These are phyloP conservation scores for Aristolochia fimbriata DNA, from an alignment of 164 flowering plant genomes.

Conservation along the genomic window DNA sequence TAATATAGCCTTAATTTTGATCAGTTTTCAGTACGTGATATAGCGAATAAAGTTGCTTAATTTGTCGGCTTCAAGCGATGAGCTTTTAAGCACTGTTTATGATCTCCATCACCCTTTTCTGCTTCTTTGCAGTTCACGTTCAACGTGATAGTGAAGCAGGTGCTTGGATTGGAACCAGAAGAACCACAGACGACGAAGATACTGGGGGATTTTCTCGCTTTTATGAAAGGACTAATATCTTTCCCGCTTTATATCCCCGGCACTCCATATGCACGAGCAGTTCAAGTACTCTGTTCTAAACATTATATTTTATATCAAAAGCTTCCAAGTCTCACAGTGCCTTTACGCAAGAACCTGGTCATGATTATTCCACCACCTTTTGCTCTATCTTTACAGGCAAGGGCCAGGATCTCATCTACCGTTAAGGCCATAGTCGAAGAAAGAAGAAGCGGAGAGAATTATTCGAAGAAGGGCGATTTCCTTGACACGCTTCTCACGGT, in stretches of 20 bases:
- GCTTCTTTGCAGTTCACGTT: constrained; percentile 45
- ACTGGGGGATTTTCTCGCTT: constrained; percentile 44
- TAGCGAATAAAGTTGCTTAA: constrained; percentile 13
- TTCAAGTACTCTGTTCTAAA: constrained; percentile 35
- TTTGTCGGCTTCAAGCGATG: neutral
- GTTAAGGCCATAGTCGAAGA: constrained; percentile 50
- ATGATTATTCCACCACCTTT: neutral
- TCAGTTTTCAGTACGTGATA: too few species aligned
- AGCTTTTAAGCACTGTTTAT: neutral
- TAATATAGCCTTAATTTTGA: constrained; percentile 32
- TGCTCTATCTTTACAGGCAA: constrained; percentile 46
- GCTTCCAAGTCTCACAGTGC: too few species aligned
- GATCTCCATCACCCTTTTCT: neutral
- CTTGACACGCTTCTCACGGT: constrained; percentile 43
- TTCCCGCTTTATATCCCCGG: constrained; percentile 55
- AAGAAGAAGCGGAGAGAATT: constrained; percentile 23
- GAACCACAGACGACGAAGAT: constrained; percentile 42
- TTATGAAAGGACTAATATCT: constrained; percentile 66
- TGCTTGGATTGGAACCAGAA: constrained; percentile 43
- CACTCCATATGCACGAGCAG: constrained; percentile 49
- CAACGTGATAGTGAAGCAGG: constrained; percentile 48
- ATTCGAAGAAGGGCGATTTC: constrained; percentile 30
- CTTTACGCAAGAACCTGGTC: neutral
- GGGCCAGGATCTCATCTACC: constrained; percentile 50
- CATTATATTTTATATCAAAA: neutral